These are phyloP conservation scores for Xerocomus nothofagi DNA, from an alignment of 1,284 basidiomycete genomes.

Conservation along the genomic window DNA sequence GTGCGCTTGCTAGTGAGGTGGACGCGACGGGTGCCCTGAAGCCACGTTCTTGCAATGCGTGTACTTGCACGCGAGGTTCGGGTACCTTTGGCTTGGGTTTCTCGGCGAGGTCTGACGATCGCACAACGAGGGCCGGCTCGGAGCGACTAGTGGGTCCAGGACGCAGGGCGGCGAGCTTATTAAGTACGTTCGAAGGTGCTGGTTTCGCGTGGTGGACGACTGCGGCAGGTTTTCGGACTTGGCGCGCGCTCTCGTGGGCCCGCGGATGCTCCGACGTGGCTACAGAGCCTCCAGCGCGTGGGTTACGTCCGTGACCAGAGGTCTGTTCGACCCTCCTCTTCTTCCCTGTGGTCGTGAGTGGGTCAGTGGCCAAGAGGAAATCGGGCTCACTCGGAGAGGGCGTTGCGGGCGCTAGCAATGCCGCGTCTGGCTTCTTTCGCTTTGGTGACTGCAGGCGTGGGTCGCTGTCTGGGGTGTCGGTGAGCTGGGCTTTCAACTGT, in stretches of 20 bases:
- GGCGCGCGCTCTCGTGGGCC: slow-evolving; percentile 8
- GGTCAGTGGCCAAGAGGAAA: slow-evolving; percentile 13
- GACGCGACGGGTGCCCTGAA: slow-evolving; percentile 16
- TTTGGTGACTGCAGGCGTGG: slow-evolving; percentile 44
- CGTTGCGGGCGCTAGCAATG: slow-evolving; percentile 59
- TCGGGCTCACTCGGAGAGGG: slow-evolving; percentile 66
- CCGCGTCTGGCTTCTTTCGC: slow-evolving; percentile 44
- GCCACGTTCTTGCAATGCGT: slow-evolving; percentile 11
- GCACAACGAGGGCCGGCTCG: slow-evolving; percentile 14
- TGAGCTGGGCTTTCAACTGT: slow-evolving; percentile 43
- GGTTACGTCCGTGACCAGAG: slow-evolving; percentile 21
- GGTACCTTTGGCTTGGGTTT: slow-evolving; percentile 17
- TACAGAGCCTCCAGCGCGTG: slow-evolving; percentile 5
- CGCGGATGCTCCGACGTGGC: slow-evolving; percentile 17
- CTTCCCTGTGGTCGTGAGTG: slow-evolving; percentile 43
- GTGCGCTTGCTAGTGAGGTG: slow-evolving; percentile 12
- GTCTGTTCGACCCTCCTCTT: slow-evolving; percentile 38
- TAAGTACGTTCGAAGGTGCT: slow-evolving; percentile 30
- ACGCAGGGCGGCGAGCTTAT: slow-evolving; percentile 29
- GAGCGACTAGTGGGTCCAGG: slow-evolving; percentile 18
- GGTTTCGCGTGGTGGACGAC: slow-evolving; percentile 21
- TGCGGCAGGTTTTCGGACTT: slow-evolving; percentile 2
- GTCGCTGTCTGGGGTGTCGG: slow-evolving; percentile 30
- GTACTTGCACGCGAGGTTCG: slow-evolving; percentile 1
- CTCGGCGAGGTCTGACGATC: slow-evolving; percentile 28